Conservation (phyloP, 257 asterid genomes). For the Perilla frutescens region DNA sequence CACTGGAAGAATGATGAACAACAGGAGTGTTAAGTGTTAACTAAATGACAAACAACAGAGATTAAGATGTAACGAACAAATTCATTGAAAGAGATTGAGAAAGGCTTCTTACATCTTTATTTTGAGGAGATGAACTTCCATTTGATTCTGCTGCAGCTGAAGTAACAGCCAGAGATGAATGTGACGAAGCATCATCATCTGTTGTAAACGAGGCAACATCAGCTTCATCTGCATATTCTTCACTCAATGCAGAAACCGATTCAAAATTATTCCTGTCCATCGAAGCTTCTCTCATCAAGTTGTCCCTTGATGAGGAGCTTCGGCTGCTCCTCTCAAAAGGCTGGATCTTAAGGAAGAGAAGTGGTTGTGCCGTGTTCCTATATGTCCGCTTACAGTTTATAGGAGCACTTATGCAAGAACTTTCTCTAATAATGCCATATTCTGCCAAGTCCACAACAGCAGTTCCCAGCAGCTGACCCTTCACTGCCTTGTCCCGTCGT, state of each 20-base stretch:
- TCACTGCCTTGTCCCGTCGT: conserved; percentile 67
- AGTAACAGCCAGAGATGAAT: conserved; percentile 65
- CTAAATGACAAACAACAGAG: background rate
- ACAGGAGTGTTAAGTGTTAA: background rate
- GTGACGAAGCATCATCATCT: conserved; percentile 80
- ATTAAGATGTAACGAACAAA: background rate
- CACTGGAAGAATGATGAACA: conserved; percentile 16
- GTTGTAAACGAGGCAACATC: conserved; percentile 63
- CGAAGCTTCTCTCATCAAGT: conserved; percentile 56
- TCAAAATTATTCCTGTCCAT: conserved; percentile 54
- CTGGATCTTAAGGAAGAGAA: conserved; percentile 66
- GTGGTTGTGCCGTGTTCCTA: conserved; percentile 68
- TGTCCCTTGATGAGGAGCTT: conserved; percentile 56
- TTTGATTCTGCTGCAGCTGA: conserved; percentile 62
- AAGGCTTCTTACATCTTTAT: conserved; percentile 52
- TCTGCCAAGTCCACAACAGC: conserved; percentile 80
- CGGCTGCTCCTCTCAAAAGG: conserved; percentile 48
- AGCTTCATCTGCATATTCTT: conserved; percentile 82
- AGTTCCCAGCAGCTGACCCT: conserved; percentile 80
- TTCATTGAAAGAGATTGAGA: background rate
- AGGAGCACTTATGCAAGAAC: conserved; percentile 53
- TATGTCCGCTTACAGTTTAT: conserved; percentile 75
- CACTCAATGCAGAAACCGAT: conserved; percentile 66
- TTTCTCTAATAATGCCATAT: conserved; percentile 61
- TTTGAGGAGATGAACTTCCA: conserved; percentile 63